phyloP scores from a whole-genome alignment of 495 filamentous ascomycete genomes.

The Pseudomonodictys pantanalensis region DNA sequence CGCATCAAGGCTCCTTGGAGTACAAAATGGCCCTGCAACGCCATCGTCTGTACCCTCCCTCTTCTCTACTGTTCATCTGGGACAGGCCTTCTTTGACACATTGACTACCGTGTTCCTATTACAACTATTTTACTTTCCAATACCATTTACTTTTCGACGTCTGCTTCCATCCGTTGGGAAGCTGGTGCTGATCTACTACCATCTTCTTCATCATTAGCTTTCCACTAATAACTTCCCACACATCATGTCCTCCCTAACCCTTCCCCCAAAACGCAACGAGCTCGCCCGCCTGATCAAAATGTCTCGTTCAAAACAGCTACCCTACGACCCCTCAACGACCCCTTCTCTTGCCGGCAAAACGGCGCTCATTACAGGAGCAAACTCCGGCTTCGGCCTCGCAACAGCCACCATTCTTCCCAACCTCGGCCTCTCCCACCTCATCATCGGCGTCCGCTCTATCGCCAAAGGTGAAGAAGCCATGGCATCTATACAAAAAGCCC shows the following conservation, averaged over 20 bases:
- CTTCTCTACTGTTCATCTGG: neutral
- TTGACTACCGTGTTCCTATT: too few species aligned
- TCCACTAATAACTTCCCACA: too few species aligned
- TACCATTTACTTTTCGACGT: too few species aligned
- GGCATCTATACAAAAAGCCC: slow-evolving; percentile 44
- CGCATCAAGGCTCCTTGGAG: neutral
- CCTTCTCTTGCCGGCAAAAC: slow-evolving; percentile 31
- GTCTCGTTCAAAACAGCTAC: neutral
- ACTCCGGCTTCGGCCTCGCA: slow-evolving; percentile 37
- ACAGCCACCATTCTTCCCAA: slow-evolving; percentile 28
- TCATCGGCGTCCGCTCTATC: slow-evolving; percentile 36
- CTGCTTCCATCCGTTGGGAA: too few species aligned
- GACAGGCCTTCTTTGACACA: too few species aligned
- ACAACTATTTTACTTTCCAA: too few species aligned
- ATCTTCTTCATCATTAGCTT: too few species aligned
- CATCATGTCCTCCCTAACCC: neutral
- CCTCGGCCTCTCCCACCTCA: slow-evolving; percentile 36
- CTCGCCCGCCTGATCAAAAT: neutral
- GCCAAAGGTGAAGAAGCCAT: slow-evolving; percentile 48
- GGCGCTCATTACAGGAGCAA: slow-evolving; percentile 38
- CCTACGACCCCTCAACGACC: neutral
- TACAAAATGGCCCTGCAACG: neutral
- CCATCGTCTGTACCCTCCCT: neutral
- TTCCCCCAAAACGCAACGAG: neutral
- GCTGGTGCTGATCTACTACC: too few species aligned